Percentiles rank a stretch among this genome's conserved stretches.
Evolutionary conservation across 805 yeast species (phyloP).

Genomic region (Teunomyces cretensis): DNA sequence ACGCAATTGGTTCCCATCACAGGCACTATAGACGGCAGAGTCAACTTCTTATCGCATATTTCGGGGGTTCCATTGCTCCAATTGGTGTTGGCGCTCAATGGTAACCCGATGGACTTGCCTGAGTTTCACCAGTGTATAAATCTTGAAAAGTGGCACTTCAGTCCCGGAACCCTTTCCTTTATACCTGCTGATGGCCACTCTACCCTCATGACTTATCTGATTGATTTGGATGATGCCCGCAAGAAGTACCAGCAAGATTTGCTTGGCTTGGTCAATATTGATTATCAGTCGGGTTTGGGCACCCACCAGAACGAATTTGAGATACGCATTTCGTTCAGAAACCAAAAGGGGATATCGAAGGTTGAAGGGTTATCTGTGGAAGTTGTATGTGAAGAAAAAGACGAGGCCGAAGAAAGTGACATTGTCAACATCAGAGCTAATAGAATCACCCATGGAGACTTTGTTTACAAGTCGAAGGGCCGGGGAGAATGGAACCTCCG

Average conservation of each 20-base stretch:
- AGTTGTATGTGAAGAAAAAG: constrained; percentile 17
- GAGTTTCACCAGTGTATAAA: constrained; percentile 72
- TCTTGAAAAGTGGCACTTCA: constrained; percentile 47
- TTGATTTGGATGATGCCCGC: constrained; percentile 44
- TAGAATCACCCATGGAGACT: constrained; percentile 77
- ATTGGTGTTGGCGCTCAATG: constrained; percentile 46
- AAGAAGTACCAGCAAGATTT: constrained; percentile 20
- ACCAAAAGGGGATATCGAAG: constrained; percentile 26
- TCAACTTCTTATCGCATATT: constrained; percentile 65
- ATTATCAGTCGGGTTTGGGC: constrained; percentile 56
- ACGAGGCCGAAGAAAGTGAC: constrained; percentile 2
- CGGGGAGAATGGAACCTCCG: constrained; percentile 67
- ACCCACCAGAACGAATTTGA: constrained; percentile 59
- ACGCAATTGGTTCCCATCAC: constrained; percentile 38
- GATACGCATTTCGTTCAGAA: constrained; percentile 47
- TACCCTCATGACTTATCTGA: constrained; percentile 58
- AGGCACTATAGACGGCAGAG: constrained; percentile 61
- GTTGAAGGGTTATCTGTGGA: constrained; percentile 33
- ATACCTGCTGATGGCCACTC: constrained; percentile 88
- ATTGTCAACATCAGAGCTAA: constrained; percentile 49
- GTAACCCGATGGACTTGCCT: constrained; percentile 54
- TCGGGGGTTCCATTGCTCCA: constrained; percentile 76
- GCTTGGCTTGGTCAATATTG: constrained; percentile 57
- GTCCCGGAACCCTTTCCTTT: constrained; percentile 56
- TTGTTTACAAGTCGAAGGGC: constrained; percentile 52